A percentile compares a stretch with the other conserved stretches of the same genome.
phyloP scores from a whole-genome alignment of 495 filamentous ascomycete species.

The Cercophora sp. region DNA sequence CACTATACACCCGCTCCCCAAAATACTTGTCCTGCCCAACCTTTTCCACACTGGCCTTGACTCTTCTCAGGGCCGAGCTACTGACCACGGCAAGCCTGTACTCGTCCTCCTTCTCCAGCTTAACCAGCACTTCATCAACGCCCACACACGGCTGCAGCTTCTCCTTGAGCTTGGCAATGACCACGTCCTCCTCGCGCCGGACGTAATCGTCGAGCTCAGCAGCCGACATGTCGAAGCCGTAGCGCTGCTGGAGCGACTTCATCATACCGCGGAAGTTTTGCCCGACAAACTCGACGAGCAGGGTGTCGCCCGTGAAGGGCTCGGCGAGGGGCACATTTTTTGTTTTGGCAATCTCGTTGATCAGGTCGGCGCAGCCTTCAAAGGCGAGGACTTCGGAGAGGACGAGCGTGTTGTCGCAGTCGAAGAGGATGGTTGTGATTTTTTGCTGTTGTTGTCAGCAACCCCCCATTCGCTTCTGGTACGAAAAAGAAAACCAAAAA shows the following conservation, averaged over 20 bases:
- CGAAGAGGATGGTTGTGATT: conserved; percentile 66
- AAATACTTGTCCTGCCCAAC: conserved; percentile 79
- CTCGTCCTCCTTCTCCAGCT: conserved; percentile 56
- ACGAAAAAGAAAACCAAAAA: too few relatives aligned
- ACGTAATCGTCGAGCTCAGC: conserved; percentile 76
- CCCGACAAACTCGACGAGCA: conserved; percentile 87
- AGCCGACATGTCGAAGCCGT: conserved; percentile 61
- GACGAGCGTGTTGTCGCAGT: conserved; percentile 98
- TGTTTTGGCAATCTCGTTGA: conserved; percentile 80
- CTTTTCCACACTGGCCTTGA: conserved; percentile 76
- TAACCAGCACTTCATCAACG: conserved; percentile 62
- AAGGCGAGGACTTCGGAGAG: conserved; percentile 90
- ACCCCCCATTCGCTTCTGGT: too few relatives aligned
- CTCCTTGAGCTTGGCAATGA: conserved; percentile 79
- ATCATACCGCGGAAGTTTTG: conserved; percentile 95
- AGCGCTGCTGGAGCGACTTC: conserved; percentile 66
- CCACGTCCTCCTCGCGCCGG: conserved; percentile 71
- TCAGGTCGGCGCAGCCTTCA: conserved; percentile 87
- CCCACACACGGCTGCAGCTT: conserved; percentile 65
- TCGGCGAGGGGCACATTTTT: conserved; percentile 52
- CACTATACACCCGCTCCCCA: conserved; percentile 73
- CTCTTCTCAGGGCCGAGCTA: conserved; percentile 72
- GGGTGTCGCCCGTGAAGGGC: conserved; percentile 73
- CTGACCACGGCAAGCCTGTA: conserved; percentile 82
- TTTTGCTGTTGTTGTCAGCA: conserved; percentile 8